phyloP scores from a whole-genome alignment of 805 yeast species.

The Saccharomycopsis synnaedendra region DNA sequence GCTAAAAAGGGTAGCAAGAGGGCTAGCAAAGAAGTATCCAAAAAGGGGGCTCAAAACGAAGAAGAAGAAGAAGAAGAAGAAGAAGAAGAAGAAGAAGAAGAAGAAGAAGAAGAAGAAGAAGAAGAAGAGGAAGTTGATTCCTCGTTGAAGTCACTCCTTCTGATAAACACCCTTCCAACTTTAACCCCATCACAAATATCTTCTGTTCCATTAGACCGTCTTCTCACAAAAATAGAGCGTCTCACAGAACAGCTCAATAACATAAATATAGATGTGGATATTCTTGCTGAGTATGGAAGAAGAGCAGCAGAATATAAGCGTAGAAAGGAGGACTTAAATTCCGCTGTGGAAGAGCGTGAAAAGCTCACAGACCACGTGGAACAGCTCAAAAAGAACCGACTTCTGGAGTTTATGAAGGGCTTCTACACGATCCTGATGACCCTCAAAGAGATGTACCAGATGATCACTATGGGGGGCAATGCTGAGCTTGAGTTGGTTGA shows the following conservation, averaged over 20 bases:
- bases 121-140: not conserved
- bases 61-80: slow-evolving; percentile 6
- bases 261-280: slow-evolving; percentile 58
- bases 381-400: slow-evolving; percentile 57
- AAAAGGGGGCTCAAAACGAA: too few relatives aligned
- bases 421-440: slow-evolving; percentile 78
- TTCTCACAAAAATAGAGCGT: slow-evolving; percentile 40
- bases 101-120: slow-evolving; percentile 5
- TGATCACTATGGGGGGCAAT: slow-evolving; percentile 99
- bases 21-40: too few relatives aligned
- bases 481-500: slow-evolving; percentile 95
- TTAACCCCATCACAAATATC: slow-evolving; percentile 41
- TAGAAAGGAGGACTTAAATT: slow-evolving; percentile 56
- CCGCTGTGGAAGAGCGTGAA: slow-evolving; percentile 59
- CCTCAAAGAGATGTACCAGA: slow-evolving; percentile 91
- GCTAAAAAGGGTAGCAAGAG: too few relatives aligned
- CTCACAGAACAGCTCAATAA: slow-evolving; percentile 45
- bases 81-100: slow-evolving; percentile 1
- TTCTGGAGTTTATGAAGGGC: slow-evolving; percentile 89
- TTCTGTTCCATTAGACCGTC: slow-evolving; percentile 32
- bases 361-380: slow-evolving; percentile 48
- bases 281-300: slow-evolving; percentile 63
- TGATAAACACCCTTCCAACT: slow-evolving; percentile 24
- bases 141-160: slow-evolving; percentile 5
- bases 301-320: slow-evolving; percentile 53